These are phyloP conservation scores for Amanita inopinata DNA, from an alignment of 768 basidiomycete species.

Conservation along the genomic window DNA sequence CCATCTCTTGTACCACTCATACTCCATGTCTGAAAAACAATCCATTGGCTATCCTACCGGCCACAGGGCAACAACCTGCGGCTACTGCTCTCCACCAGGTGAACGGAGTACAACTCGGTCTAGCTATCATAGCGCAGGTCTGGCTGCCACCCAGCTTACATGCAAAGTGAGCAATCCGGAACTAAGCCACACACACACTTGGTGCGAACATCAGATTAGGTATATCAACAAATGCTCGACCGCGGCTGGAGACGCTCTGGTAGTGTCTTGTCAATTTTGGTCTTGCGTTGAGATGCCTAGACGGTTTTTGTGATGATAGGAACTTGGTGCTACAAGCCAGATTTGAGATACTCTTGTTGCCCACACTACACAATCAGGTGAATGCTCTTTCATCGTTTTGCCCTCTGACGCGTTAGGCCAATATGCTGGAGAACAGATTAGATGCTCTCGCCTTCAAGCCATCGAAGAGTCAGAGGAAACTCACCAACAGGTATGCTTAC, in stretches of 20 bases:
- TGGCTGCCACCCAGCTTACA: constrained; percentile 41
- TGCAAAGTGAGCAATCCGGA: constrained; percentile 32
- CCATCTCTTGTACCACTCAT: neutral
- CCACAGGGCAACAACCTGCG: constrained; percentile 38
- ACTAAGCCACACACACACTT: neutral
- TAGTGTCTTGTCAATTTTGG: constrained; percentile 9
- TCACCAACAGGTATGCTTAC: constrained; percentile 52
- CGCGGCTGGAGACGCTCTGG: constrained; percentile 81
- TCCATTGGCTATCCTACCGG: constrained; percentile 31
- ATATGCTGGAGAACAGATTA: constrained; percentile 33
- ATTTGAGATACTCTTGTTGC: constrained; percentile 76
- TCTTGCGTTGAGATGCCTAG: neutral
- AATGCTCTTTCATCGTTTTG: constrained; percentile 13
- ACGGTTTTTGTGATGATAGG: constrained; percentile 20
- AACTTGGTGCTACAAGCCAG: constrained; percentile 80
- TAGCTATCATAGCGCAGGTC: constrained; percentile 36
- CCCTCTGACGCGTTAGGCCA: constrained; percentile 4
- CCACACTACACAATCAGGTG: constrained; percentile 93
- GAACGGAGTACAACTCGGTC: constrained; percentile 30
- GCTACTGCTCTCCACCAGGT: constrained; percentile 58
- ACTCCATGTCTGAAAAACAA: constrained; percentile 5
- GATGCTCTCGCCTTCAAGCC: constrained; percentile 59
- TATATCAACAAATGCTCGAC: constrained; percentile 77
- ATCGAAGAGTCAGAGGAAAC: constrained; percentile 65
- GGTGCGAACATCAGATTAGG: constrained; percentile 27